phyloP scores from a whole-genome alignment of 345 rosid genomes.

The Citrus medica region DNA sequence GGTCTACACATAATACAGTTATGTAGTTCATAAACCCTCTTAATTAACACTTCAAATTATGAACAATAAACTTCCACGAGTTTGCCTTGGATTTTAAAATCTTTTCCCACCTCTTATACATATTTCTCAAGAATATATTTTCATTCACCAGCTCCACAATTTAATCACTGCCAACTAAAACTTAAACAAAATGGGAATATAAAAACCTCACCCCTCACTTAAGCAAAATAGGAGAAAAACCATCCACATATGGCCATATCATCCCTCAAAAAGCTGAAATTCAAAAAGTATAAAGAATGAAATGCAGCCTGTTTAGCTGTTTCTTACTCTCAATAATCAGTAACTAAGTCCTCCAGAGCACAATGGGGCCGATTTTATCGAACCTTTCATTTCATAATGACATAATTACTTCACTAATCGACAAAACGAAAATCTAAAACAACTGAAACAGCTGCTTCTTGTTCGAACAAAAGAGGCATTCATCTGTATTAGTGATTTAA shows the following conservation, averaged over 20 bases:
- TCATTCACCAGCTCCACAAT: background rate
- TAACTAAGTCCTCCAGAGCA: background rate
- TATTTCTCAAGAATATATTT: background rate
- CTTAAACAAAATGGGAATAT: background rate
- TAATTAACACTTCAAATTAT: background rate
- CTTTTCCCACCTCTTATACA: background rate
- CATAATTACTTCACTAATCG: background rate
- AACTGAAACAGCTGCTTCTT: background rate
- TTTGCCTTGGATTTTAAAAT: background rate
- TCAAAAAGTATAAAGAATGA: background rate
- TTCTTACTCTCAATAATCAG: background rate
- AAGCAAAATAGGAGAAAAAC: background rate
- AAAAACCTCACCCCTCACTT: background rate
- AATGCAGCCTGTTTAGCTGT: background rate
- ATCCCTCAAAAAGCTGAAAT: background rate
- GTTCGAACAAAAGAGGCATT: background rate
- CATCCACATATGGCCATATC: no score
- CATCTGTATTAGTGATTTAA: background rate
- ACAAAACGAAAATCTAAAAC: background rate
- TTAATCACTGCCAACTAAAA: background rate
- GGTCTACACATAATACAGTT: slow-evolving; percentile 3
- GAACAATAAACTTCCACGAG: background rate
- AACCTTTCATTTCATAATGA: background rate
- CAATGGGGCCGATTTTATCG: background rate
- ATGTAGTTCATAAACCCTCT: slow-evolving; percentile 1